Percentiles rank a stretch among this genome's conserved stretches.
Evolutionary conservation across 352 stramenopile genomes (phyloP).

Genomic region (Plasmopara muralis): DNA sequence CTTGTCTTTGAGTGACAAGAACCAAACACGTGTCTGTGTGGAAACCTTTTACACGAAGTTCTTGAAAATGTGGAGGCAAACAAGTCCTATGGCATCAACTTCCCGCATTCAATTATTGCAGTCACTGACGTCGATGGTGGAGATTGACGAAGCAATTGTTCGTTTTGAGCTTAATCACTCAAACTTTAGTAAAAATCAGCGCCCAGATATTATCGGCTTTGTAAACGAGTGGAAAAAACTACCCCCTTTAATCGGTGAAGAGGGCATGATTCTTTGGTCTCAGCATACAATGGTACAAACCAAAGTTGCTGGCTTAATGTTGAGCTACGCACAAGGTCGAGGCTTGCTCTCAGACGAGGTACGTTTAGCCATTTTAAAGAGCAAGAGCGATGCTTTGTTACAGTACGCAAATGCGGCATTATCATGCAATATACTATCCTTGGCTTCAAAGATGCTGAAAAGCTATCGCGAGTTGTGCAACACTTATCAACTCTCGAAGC

Average conservation of each 20-base stretch:
- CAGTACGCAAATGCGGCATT: constrained; percentile 61
- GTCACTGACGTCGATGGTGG: constrained; percentile 50
- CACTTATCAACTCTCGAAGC: constrained; percentile 50
- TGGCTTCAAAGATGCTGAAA: constrained; percentile 73
- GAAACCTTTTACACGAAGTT: constrained; percentile 55
- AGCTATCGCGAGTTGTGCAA: constrained; percentile 74
- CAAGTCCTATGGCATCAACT: constrained; percentile 33
- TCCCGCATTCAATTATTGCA: constrained; percentile 58
- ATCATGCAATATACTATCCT: constrained; percentile 55
- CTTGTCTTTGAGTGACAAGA: constrained; percentile 37
- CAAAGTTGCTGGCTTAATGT: constrained; percentile 26
- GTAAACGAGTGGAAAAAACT: constrained; percentile 32
- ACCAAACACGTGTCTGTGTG: constrained; percentile 41
- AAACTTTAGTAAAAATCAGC: constrained; percentile 3
- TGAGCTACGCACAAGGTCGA: constrained; percentile 23
- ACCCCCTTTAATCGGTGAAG: constrained; percentile 40
- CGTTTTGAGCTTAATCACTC: constrained; percentile 11
- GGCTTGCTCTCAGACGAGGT: constrained; percentile 27
- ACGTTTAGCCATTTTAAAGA: constrained; percentile 25
- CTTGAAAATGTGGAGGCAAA: constrained; percentile 52
- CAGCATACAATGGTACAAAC: constrained; percentile 59
- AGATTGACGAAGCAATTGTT: constrained; percentile 50
- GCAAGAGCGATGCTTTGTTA: constrained; percentile 45
- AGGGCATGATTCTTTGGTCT: constrained; percentile 50
- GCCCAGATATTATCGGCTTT: constrained; percentile 22